Base-by-base conservation (phyloP, 371 early-diverging fungal genomes). In the Apophysomyces elegans region DNA sequence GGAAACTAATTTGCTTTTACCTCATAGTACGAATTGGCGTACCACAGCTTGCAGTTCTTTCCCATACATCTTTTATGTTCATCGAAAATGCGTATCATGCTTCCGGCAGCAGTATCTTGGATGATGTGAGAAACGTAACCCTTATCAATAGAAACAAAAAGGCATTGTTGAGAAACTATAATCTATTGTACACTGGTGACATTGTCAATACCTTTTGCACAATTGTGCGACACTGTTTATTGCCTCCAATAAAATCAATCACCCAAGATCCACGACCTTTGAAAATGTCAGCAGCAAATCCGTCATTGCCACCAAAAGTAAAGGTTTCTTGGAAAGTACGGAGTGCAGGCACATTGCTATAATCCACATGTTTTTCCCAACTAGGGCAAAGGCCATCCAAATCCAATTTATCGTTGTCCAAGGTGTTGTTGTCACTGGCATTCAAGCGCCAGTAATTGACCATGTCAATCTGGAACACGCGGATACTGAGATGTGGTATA, bases 71-170 rank as follows among this genome's bases (percentile, higher is more conserved):
- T 47, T 9, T 72, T 71, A 0, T 74, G 43, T 60, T 87, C 88
- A 65, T 84, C 79, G 5, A 85, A 54, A 11, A 86, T 67, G 0
- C 73, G 71, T 26, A 86, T 61, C 18, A 85, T 58, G 65, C 86
- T 86, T 0, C 88, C 88, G 0, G 81, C 85, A 4, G 72, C 56
- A 18, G 79, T 84, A 4, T 77, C 67, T 65, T 82, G 79, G 35
- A 75, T 68, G 14, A 86, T 47, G 58, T 77, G 84, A 35, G 80
- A 75, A 37, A 86, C 65, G 38, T 75, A 73, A 3, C 87, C 87
- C 84, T 83, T 39, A 32, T 39, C 0, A 41, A 41, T 43, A 16
- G 18, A 8, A 16, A n/a, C 9, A 38, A 44, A 43, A 56, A 26
- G 32, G 32, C 32, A 26, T 1, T 26, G 32, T 26, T 26, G 32